Percentiles rank a stretch among this genome's conserved stretches.
These are phyloP conservation scores for Yamadazyma mexicana DNA, from an alignment of 1,139 yeast species.

Conservation along the genomic window DNA sequence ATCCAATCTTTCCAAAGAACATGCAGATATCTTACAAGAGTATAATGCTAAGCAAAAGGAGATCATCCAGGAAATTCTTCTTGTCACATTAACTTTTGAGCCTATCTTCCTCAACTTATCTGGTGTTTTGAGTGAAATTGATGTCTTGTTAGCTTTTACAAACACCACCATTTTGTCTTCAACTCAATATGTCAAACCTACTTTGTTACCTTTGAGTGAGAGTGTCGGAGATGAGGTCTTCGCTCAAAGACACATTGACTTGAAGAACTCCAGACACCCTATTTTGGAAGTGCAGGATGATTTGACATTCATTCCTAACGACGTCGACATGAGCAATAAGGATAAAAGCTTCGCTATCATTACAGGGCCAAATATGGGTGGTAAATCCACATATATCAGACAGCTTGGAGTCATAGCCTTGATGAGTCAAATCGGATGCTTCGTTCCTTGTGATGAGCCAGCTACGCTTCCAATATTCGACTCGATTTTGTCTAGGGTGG, in stretches of 20 bases:
- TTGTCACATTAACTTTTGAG: constrained; percentile 76
- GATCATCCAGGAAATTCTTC: constrained; percentile 78
- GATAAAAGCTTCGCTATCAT: constrained; percentile 71
- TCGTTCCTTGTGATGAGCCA: constrained; percentile 58
- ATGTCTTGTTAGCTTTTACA: constrained; percentile 83
- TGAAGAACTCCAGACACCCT: constrained; percentile 86
- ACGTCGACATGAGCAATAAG: constrained; percentile 51
- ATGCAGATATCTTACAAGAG: constrained; percentile 57
- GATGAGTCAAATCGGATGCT: constrained; percentile 92
- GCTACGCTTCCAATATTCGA: constrained; percentile 72
- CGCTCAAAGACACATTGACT: constrained; percentile 49
- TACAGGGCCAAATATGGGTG: constrained; percentile 99
- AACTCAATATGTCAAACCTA: constrained; percentile 75
- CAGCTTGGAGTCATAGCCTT: constrained; percentile 88
- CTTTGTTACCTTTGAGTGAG: constrained; percentile 48
- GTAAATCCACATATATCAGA: constrained; percentile 91
- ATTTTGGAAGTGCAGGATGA: constrained; percentile 92
- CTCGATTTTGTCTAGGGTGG: constrained; percentile 93
- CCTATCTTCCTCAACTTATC: constrained; percentile 73
- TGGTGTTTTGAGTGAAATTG: constrained; percentile 67
- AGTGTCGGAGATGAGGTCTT: constrained; percentile 26
- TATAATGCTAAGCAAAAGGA: constrained; percentile 75
- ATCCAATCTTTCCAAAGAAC: constrained; percentile 58
- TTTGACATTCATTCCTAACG: constrained; percentile 83
- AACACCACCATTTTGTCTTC: constrained; percentile 85